Percentiles rank a stretch among this genome's conserved stretches.
phyloP scores from a whole-genome alignment of 352 stramenopile species.

The Phytophthora tubulina region DNA sequence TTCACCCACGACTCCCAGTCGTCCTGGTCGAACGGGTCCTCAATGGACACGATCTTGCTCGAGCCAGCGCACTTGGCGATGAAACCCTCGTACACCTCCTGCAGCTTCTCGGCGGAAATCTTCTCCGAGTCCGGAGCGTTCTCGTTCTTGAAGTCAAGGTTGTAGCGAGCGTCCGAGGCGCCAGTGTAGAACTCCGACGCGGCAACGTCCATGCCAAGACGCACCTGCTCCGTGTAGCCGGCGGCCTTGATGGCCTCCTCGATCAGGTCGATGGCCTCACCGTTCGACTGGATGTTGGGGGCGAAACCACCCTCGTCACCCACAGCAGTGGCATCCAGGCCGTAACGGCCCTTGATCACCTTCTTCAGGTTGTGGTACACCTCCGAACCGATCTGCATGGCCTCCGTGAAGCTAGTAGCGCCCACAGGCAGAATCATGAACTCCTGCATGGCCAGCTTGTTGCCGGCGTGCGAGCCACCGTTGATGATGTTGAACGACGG shows the following conservation, averaged over 20 bases:
- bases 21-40: slow-evolving; percentile 99
- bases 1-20: slow-evolving; percentile 98
- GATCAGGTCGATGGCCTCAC: slow-evolving; percentile 97
- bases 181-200: slow-evolving; percentile 98
- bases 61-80: slow-evolving; percentile 87
- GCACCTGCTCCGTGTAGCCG: slow-evolving; percentile 97
- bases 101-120: slow-evolving; percentile 94
- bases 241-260: slow-evolving; percentile 97
- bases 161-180: slow-evolving; percentile 94
- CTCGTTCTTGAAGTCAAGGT: slow-evolving; percentile 99
- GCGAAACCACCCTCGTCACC: slow-evolving; percentile 99
- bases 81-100: slow-evolving; percentile 96
- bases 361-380: slow-evolving; percentile 99
- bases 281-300: slow-evolving; percentile 97
- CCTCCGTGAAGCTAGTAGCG: slow-evolving; percentile 91
- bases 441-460: slow-evolving; percentile 99
- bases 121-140: slow-evolving; percentile 91
- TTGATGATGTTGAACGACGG: slow-evolving; percentile 99
- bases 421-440: slow-evolving; percentile 98
- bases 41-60: slow-evolving; percentile 98
- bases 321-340: slow-evolving; percentile 98
- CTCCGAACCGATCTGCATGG: slow-evolving; percentile 98
- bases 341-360: slow-evolving; percentile 99
- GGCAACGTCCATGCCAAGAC: slow-evolving; percentile 98
- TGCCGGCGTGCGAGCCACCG: slow-evolving; percentile 98